Evolutionary conservation across 306 rosid genomes (phyloP).

Genomic region (Dalbergia oliveri): DNA sequence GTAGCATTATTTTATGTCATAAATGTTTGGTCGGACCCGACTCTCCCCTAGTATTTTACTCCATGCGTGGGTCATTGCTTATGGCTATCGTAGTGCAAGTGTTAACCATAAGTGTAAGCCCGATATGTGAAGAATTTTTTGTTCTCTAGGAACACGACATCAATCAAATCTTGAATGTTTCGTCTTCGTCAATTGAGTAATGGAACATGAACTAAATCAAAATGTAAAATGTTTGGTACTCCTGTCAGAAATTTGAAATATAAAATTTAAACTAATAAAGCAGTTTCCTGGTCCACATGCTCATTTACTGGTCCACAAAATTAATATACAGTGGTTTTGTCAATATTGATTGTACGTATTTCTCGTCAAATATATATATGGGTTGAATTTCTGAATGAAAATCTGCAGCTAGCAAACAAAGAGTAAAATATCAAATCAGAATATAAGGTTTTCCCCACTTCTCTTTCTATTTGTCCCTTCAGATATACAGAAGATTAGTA

Average conservation of each 20-base stretch:
- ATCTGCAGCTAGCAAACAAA: not conserved
- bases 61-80: too few species aligned
- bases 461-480: not conserved
- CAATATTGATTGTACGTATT: too few species aligned
- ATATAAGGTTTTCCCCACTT: not conserved
- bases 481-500: too few species aligned
- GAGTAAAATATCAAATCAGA: not conserved
- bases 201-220: not conserved
- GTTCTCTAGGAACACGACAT: not conserved
- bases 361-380: too few species aligned
- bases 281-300: not conserved
- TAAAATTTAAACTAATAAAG: not conserved
- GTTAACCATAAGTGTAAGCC: not conserved
- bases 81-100: too few species aligned
- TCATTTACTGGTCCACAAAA: too few species aligned
- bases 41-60: too few species aligned
- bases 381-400: not conserved
- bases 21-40: too few species aligned
- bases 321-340: too few species aligned
- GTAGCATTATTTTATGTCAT: too few species aligned
- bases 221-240: not conserved
- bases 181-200: not conserved
- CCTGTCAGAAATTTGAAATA: not conserved
- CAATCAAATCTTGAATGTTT: not conserved
- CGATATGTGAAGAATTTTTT: not conserved